Evolutionary conservation across 352 stramenopile genomes (phyloP).

Genomic region (Phytophthora citricola): DNA sequence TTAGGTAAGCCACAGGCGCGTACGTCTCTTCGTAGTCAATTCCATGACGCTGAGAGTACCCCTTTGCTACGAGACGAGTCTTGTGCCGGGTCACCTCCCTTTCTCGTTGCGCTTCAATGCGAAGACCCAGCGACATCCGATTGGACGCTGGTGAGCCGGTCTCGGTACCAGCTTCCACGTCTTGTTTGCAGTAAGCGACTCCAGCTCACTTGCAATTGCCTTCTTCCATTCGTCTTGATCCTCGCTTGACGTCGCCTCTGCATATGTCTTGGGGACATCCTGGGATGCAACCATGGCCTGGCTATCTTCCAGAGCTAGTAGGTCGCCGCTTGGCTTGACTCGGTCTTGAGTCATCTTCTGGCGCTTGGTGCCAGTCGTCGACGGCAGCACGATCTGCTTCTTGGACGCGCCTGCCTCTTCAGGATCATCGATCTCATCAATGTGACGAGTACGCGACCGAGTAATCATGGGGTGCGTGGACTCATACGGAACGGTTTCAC

Average conservation of each 20-base stretch:
- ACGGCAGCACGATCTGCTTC: background rate
- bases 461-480: background rate
- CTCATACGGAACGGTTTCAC: background rate
- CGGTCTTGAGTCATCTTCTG: conserved; percentile 7
- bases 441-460: background rate
- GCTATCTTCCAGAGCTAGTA: conserved; percentile 2
- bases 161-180: conserved; percentile 1
- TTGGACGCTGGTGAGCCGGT: background rate
- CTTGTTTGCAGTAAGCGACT: conserved; percentile 3
- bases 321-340: background rate
- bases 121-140: conserved; percentile 10
- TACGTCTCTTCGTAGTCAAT: too few species aligned
- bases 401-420: background rate
- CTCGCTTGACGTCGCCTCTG: background rate
- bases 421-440: background rate
- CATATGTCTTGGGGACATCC: conserved; percentile 11
- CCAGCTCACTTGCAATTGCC: conserved; percentile 13
- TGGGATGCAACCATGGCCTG: background rate
- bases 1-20: background rate
- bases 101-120: background rate
- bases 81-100: background rate
- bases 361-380: background rate
- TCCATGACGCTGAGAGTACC: too few species aligned
- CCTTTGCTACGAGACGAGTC: background rate
- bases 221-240: conserved; percentile 16